Conservation (phyloP, 2,329 filamentous ascomycete species). For the Diaporthe caulivora region DNA sequence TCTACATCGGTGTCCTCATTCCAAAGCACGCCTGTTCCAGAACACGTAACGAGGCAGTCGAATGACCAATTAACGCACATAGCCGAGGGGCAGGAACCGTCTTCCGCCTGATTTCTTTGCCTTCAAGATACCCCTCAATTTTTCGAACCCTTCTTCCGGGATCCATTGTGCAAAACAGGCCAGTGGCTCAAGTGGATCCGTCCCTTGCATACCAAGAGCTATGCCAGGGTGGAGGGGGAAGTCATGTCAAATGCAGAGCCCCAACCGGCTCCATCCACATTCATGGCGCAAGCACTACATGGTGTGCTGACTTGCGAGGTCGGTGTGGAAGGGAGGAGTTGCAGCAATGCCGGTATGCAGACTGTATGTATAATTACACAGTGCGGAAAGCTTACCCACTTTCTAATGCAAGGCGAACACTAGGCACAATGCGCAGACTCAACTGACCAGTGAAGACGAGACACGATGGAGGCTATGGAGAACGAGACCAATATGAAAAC, state of each 20-base stretch:
- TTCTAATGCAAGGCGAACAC: conserved; percentile 31
- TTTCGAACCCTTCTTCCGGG: not conserved
- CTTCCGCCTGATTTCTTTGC: not conserved
- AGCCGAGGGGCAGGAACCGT: conserved; percentile 1
- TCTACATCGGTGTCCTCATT: conserved; percentile 36
- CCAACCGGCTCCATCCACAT: not conserved
- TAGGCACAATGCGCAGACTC: conserved; percentile 7
- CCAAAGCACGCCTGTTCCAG: not conserved
- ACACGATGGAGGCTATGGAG: conserved; percentile 23
- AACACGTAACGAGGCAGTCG: not conserved
- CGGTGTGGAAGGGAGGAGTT: conserved; percentile 4
- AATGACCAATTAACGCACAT: conserved; percentile 9
- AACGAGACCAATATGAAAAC: conserved; percentile 11
- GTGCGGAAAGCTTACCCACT: conserved; percentile 33
- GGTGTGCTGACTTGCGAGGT: conserved; percentile 12
- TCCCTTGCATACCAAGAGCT: conserved; percentile 31
- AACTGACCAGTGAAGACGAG: conserved; percentile 32
- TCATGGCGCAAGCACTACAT: conserved; percentile 11
- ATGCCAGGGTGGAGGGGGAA: conserved; percentile 11
- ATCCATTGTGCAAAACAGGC: not conserved
- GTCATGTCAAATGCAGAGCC: conserved; percentile 1
- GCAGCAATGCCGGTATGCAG: conserved; percentile 10
- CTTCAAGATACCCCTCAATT: conserved; percentile 29
- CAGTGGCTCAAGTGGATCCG: conserved; percentile 9
- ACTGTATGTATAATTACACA: conserved; percentile 24